Evolutionary conservation across 805 yeast genomes (phyloP), one percentile per base, ranked within the genome.

Genomic region (Ogataea thermomethanolica): DNA sequence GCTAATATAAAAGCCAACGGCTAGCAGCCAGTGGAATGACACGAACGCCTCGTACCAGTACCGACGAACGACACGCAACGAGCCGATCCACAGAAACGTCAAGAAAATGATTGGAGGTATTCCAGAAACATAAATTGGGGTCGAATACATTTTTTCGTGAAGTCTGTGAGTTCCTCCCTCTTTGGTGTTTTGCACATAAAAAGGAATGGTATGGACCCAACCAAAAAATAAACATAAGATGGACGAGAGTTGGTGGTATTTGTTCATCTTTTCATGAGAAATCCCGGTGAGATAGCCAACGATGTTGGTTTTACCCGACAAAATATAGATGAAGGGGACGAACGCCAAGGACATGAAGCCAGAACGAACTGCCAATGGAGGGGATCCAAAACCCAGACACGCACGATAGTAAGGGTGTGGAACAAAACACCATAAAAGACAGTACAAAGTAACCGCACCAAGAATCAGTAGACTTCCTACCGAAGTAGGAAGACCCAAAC

Each of bases 291-390:
- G 45, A 4, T 62, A 54, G 9, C 76, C 65, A 29, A 76, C 66
- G 38, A 74, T 49, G 51, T 76, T 78, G 5, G 74, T 54, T 53
- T 78, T 77, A 2, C 82, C 81, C 0, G 78, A 68, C 41, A 76
- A 51, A 3, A 74, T 60, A 39, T 69, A 67, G 27, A 76, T 55
- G 50, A 74, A 72, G 0, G 82, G 81, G 7, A 73, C 64, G 32
- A 76, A 56, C 0, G 78, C 76, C 24, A 67, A 59, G 1, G 76
- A 68, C 69, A 71, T 68, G 22, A 74, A 45, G 2, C 81, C 81
- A 1, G 80, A 62, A 34, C 82, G 56, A 1, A 73, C 70, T 0
- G 78, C 78, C 25, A 78, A 44, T 8, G 81, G 82, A n/a, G 81
- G 78, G 3, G 78, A 65, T 1, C 82, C 83, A 55, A 76, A 76